Evolutionary conservation across 31 red algal species (phyloP).

Genomic region (Asparagopsis taxiformis): DNA sequence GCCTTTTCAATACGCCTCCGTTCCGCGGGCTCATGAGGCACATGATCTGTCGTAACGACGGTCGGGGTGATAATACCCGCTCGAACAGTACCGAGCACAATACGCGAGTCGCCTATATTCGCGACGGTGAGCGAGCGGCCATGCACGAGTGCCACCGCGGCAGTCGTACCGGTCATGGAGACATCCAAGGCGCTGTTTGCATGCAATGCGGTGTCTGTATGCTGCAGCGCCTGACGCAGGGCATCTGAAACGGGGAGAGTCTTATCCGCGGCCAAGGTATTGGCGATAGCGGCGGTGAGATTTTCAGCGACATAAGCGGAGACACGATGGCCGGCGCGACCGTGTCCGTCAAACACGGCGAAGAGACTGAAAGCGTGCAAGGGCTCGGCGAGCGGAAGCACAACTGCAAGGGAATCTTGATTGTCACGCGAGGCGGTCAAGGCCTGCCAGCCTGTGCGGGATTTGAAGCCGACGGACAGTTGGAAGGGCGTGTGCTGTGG

Average conservation of each 20-base stretch:
- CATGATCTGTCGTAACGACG: slow-evolving; percentile 60
- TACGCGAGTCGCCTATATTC: slow-evolving; percentile 82
- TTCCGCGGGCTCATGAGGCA: slow-evolving; percentile 58
- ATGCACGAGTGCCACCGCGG: slow-evolving; percentile 53
- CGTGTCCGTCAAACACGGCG: slow-evolving; percentile 85
- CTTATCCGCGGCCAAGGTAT: slow-evolving; percentile 19
- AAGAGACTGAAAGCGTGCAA: slow-evolving; percentile 45
- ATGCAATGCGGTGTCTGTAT: slow-evolving; percentile 35
- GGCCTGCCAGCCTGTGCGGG: slow-evolving; percentile 78
- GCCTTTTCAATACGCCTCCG: slow-evolving; percentile 54
- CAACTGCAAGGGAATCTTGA: slow-evolving; percentile 68
- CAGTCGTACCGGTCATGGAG: slow-evolving; percentile 71
- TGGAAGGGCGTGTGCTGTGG: slow-evolving; percentile 19
- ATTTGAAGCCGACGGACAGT: slow-evolving; percentile 60
- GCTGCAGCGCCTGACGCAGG: slow-evolving; percentile 13
- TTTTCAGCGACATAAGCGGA: slow-evolving; percentile 45
- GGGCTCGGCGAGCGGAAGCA: slow-evolving; percentile 46
- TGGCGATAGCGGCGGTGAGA: slow-evolving; percentile 14
- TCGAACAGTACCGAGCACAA: slow-evolving; percentile 45
- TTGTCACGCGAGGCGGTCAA: slow-evolving; percentile 47
- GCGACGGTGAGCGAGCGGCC: slow-evolving; percentile 40
- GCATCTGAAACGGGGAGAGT: slow-evolving; percentile 25
- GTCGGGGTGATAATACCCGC: slow-evolving; percentile 21
- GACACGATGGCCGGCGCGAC: slow-evolving; percentile 48
- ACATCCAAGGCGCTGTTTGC: slow-evolving; percentile 23